Evolutionary conservation across 2,329 filamentous ascomycete genomes (phyloP).

Genomic region (Aspergillus sp.): DNA sequence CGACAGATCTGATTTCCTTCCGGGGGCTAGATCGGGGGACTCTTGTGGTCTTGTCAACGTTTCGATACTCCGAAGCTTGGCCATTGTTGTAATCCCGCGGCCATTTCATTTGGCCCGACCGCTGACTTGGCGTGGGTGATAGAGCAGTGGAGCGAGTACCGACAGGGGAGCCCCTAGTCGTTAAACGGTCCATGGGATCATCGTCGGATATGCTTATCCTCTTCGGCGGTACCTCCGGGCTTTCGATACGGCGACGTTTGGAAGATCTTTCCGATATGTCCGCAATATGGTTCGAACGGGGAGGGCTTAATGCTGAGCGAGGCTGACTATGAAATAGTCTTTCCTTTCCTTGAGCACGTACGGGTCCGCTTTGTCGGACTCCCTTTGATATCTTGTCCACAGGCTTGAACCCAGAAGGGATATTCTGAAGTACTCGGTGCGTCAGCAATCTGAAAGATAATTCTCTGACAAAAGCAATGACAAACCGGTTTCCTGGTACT

Average conservation of each 20-base stretch:
- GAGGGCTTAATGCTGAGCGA: conserved; percentile 7
- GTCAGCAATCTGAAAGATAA: neutral
- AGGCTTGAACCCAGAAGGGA: conserved; percentile 26
- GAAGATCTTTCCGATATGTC: conserved; percentile 27
- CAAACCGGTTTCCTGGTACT: conserved; percentile 28
- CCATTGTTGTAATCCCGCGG: conserved; percentile 6
- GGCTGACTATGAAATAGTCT: conserved; percentile 9
- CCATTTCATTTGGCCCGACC: conserved; percentile 14
- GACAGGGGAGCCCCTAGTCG: conserved; percentile 12
- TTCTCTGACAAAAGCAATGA: neutral
- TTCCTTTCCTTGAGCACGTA: conserved; percentile 32
- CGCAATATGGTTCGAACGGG: conserved; percentile 17
- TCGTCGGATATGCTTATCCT: conserved; percentile 26
- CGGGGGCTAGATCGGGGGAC: conserved; percentile 10
- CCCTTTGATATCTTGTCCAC: conserved; percentile 31
- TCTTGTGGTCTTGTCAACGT: conserved; percentile 26
- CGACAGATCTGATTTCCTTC: conserved; percentile 8
- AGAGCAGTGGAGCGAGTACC: conserved; percentile 19
- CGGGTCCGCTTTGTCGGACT: conserved; percentile 38
- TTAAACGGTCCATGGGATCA: conserved; percentile 19
- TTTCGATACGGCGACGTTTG: conserved; percentile 37
- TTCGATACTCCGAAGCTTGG: conserved; percentile 23
- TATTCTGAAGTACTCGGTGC: conserved; percentile 6
- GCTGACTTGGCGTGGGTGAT: conserved; percentile 30
- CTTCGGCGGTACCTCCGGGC: conserved; percentile 2